Evolutionary conservation across 768 basidiomycete species (phyloP), one percentile per base, ranked within the genome.

Genomic region (Rhizopogon salebrosus): DNA sequence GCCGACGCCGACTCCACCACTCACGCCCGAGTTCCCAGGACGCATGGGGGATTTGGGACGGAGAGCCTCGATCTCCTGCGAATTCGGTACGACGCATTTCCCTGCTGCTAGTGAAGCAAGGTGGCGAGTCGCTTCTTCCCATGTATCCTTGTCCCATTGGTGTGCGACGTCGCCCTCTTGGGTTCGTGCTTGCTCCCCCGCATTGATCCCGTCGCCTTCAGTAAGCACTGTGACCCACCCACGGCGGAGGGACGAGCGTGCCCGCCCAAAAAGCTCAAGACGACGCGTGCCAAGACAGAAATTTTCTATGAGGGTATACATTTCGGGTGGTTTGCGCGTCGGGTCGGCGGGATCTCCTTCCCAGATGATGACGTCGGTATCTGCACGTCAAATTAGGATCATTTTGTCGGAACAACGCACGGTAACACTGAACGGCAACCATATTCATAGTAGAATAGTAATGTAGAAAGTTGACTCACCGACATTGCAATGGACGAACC

Each of bases 401-500:
- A 16, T 20, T 16, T 31, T 11, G 26, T 18, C 11, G 27, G 27
- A 18, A 31, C 22, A 14, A 18, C 9, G 8, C 26, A 18, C 26
- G 26, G 26, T 27, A 51, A 55, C 40, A 58, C n/a, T 52, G 52
- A 37, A 60, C 41, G 20, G 14, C 6, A 4, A 48, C 31, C 4
- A 4, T 34, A 34, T 13, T 34, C 10, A 54, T 46, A 22, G 35
- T 41, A 41, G 41, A 6, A n/a, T 26, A 29, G 69, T 6, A 23
- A 39, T 7, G 7, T 14, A 10, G 13, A n/a, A 34, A 27, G 16
- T 3, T 14, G 26, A 57, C 90, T 48, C 66, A 90, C 91, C 92
- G 58, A 99, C 89, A 70, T 99, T 99, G 65, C 95, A 98, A 68
- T 99, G 95, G 0, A 97, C 95, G 69, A 98, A 95, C 87, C 92